phyloP scores from a whole-genome alignment of 2,329 filamentous ascomycete species.

The Aspergillus brunneoviolaceus region DNA sequence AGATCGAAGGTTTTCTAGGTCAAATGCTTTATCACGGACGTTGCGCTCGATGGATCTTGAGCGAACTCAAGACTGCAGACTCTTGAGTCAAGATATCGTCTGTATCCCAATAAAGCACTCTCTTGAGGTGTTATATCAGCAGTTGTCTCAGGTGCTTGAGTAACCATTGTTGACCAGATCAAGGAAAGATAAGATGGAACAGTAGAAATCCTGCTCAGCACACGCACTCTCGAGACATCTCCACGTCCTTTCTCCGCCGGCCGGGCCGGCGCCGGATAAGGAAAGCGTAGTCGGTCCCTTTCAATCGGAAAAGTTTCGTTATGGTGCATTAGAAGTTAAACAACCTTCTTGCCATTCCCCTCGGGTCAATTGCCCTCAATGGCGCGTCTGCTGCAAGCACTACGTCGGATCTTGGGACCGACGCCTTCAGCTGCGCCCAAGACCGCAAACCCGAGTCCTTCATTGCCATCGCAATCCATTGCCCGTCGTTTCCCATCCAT shows the following conservation, averaged over 20 bases:
- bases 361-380: slow-evolving; percentile 18
- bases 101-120: no score
- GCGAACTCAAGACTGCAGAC: no score
- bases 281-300: background rate
- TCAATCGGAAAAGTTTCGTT: slow-evolving; percentile 1
- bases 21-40: no score
- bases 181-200: background rate
- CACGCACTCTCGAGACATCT: background rate
- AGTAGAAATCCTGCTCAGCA: background rate
- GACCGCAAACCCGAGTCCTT: background rate
- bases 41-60: no score
- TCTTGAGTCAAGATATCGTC: no score
- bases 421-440: slow-evolving; percentile 16
- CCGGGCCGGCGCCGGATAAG: background rate
- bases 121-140: background rate
- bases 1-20: no score
- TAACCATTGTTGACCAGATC: background rate
- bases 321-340: background rate
- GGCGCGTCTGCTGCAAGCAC: slow-evolving; percentile 35
- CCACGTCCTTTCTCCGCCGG: no score
- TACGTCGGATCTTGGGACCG: slow-evolving; percentile 33
- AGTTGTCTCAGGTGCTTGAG: background rate
- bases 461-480: background rate
- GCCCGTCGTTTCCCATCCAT: slow-evolving; percentile 28
- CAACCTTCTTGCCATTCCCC: no score